phyloP scores from a whole-genome alignment of 108 stramenopile genomes.

The Halocafeteria seosinensis region DNA sequence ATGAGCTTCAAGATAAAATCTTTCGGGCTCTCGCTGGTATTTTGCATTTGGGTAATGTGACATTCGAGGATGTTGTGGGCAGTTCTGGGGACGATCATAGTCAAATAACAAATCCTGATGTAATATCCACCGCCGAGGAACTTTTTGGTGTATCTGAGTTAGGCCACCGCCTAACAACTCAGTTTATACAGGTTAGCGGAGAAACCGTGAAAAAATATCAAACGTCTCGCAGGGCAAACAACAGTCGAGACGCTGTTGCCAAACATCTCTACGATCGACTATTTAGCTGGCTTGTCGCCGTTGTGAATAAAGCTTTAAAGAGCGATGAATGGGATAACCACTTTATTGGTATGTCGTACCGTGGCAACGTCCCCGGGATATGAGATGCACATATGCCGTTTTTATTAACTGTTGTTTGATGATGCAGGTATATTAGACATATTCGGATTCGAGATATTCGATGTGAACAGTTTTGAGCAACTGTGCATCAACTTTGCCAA shows the following conservation, averaged over 20 bases:
- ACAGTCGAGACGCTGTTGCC: constrained; percentile 18
- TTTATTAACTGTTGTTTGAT: not conserved
- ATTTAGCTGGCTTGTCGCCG: constrained; percentile 23
- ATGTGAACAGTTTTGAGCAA: constrained; percentile 14
- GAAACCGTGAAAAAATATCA: not conserved
- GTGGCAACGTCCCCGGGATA: not conserved
- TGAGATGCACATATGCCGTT: not conserved
- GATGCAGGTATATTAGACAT: constrained; percentile 17
- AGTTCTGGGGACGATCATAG: not conserved
- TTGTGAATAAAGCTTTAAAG: constrained; percentile 3
- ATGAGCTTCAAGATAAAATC: constrained; percentile 11
- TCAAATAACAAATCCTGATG: not conserved
- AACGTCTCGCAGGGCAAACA: constrained; percentile 2
- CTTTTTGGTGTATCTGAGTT: not conserved
- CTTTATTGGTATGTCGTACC: not conserved
- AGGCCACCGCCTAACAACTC: not conserved
- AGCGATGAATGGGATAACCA: not conserved
- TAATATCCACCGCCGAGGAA: not conserved
- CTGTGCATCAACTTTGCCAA: constrained; percentile 20
- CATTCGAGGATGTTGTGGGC: not conserved
- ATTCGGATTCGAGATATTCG: constrained; percentile 19
- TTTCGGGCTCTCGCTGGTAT: constrained; percentile 14
- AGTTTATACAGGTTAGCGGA: not conserved
- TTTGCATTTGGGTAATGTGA: constrained; percentile 8
- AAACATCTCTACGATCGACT: constrained; percentile 22